Evolutionary conservation across 2,329 filamentous ascomycete species (phyloP).

Genomic region (Cercospora sp.): DNA sequence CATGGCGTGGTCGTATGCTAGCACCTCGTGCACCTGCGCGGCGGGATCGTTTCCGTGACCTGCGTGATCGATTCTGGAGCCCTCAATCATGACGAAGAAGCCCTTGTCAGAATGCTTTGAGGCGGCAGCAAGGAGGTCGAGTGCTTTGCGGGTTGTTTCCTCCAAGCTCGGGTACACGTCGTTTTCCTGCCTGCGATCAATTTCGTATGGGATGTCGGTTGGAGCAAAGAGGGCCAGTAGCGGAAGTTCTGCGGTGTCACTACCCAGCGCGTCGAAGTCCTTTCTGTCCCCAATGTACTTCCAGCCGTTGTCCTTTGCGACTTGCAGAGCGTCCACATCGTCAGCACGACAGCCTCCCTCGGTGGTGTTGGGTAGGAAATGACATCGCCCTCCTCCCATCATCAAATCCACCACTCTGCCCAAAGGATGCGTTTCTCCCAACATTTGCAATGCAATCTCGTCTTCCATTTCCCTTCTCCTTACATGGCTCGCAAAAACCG

Average conservation of each 20-base stretch:
- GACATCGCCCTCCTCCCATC: conserved; percentile 88
- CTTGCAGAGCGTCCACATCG: conserved; percentile 68
- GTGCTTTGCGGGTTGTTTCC: conserved; percentile 84
- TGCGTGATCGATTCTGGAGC: conserved; percentile 92
- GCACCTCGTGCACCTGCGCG: conserved; percentile 71
- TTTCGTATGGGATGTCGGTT: conserved; percentile 85
- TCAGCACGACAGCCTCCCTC: conserved; percentile 80
- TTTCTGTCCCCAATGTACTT: conserved; percentile 70
- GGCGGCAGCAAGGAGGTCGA: conserved; percentile 75
- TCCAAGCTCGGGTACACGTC: conserved; percentile 83
- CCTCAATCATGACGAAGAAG: conserved; percentile 99
- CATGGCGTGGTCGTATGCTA: conserved; percentile 92
- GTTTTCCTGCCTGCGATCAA: conserved; percentile 78
- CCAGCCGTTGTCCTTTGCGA: conserved; percentile 79
- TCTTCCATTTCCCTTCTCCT: conserved; percentile 79
- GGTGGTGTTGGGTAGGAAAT: conserved; percentile 82
- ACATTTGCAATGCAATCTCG: conserved; percentile 86
- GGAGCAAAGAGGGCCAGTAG: conserved; percentile 82
- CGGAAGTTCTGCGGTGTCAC: conserved; percentile 70
- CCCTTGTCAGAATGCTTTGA: conserved; percentile 83
- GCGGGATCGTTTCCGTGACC: conserved; percentile 63
- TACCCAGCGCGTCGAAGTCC: conserved; percentile 68
- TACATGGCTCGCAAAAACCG: conserved; percentile 90
- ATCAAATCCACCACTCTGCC: conserved; percentile 89
- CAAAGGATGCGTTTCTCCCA: conserved; percentile 76